Evolutionary conservation across 83 land plant genomes (phyloP), one percentile per base, ranked within the genome.

Genomic region (Picea mariana): DNA sequence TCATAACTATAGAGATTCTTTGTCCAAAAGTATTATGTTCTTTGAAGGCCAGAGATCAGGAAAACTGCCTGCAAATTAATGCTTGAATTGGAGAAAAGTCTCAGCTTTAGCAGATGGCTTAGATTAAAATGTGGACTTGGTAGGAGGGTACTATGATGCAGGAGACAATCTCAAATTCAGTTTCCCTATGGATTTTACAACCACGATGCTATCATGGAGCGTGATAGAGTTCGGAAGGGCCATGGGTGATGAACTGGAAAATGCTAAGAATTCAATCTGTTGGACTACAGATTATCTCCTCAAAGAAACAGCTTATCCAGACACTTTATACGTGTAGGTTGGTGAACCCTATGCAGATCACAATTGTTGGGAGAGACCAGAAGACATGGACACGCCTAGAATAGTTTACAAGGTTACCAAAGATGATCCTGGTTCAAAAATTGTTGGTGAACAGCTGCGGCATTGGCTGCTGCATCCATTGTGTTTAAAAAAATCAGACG

Each of bases 301-400:
- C 40, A 92, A 90, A 75, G 78, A 87, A 13, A 73, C 83, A 0
- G 68, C 91, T 13, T 27, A 83, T 21, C 85, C 89, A 0, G 63
- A 80, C 61, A 84, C 86, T 18, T 31, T 89, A 47, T 86, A 86
- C 58, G 83, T 89, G 9, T 81, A 84, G 67, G 88, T 86, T 11
- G 98, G 96, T 23, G 95, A 93, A 55, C 92, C 93, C 2, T 89
- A 76, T 34, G 21, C 31, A 1, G 93, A 95, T 77, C 98, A 95
- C 59, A 72, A 64, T 11, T 95, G 96, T 82, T 95, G 93, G 95
- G 98, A 95, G 81, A 88, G 98, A 79, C 95, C 98, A 15, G 93
- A 95, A 68, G 98, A 96, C 69, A 96, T 96, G 99, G 94, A 93
- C 88, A 96, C 95, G 15, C 75, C 87, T 1, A 82, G 99, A 84